Base-by-base conservation (phyloP, 2,329 filamentous ascomycete genomes). In the Trichoderma gracile region DNA sequence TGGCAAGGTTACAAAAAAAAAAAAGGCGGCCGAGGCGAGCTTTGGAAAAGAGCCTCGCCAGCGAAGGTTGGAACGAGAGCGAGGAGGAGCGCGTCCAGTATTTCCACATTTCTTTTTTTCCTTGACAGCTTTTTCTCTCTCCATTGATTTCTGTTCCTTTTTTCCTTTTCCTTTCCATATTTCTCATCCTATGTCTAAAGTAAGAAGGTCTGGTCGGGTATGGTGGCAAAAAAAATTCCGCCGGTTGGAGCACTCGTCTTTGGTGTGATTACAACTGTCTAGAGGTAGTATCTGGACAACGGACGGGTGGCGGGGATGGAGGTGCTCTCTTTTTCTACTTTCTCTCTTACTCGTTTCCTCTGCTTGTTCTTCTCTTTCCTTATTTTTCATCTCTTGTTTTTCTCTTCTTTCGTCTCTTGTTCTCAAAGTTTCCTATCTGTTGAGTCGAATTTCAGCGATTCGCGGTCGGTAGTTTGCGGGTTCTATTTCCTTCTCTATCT, bases 391-490 rank as follows among this genome's bases (percentile, higher is more conserved):
- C 21, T 23, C 21, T 19, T 19, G 7, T 53, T 53, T 53, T 21
- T 9, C 21, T 53, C 21, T 23, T 17, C 21, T 5, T 45, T 33
- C 30, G n/a, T 45, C 21, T 50, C 49, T 3, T 23, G 42, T 33
- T 47, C 47, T 42, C 52, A 54, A 54, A 54, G 17, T 46, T 43
- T 62, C 38, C 43, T 45, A 54, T 61, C 25, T 64, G 59, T 57
- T 45, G 64, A 60, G 60, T 52, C 53, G 38, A 56, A 58, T 66
- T 66, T 64, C 65, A 56, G 63, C 52, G 55, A 45, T 64, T 65
- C 61, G 55, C 60, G 61, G 54, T 64, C 42, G 61, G 65, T 53
- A 59, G 49, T 67, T 61, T 63, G 42, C 43, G 47, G 52, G 63
- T 49, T 45, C 42, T 66, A 23, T 66, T 49, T 27, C 30, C 30